Base-by-base conservation (phyloP, 2,329 filamentous ascomycete genomes). In the Microdochium paspali region DNA sequence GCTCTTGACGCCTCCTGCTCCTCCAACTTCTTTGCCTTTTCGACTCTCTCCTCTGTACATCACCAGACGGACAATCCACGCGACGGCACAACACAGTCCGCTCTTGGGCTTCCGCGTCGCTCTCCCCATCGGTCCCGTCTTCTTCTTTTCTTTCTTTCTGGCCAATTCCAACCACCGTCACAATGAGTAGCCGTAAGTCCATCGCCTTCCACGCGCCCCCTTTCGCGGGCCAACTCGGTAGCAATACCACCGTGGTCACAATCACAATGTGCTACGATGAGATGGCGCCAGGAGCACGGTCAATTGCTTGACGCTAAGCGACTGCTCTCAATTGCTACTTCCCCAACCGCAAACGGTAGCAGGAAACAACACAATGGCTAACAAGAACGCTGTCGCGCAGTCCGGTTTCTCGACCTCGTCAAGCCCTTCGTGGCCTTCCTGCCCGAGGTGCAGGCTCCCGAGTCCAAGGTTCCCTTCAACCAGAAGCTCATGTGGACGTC, bases 371-470 rank as follows among this genome's bases (percentile, higher is more conserved):
- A 18, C 18, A 12, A n/a, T 40, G 15, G 35, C 35, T 40, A 21
- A 40, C 35, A 40, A 3, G 15, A 3, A 9, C 18, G 6, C 18
- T 40, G 6, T 40, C 12, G 18, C 31, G 50, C 63, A 97, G 91
- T 98, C 74, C 90, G 93, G 70, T 98, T 98, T 69, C 91, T 98
- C 77, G 93, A 98, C 74, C 82, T 97, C 70, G 93, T 98, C 77
- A 98, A 98, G 76, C 93, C 93, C 66, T 98, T 98, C 71, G 89
- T 94, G 79, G 91, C 93, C 77, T 90, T 97, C 82, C 87, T 98
- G 70, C 93, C 93, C 66, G 93, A 98, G 85, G 93, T 98, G 73
- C 87, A 91, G 76, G 86, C 94, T 66, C 93, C 93, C 60, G 93
- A 98, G 76, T 95, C 90, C 69, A 97, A 96, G 79, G 85, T 95